phyloP scores from a whole-genome alignment of 805 yeast genomes.

The Wickerhamomyces chambardii region DNA sequence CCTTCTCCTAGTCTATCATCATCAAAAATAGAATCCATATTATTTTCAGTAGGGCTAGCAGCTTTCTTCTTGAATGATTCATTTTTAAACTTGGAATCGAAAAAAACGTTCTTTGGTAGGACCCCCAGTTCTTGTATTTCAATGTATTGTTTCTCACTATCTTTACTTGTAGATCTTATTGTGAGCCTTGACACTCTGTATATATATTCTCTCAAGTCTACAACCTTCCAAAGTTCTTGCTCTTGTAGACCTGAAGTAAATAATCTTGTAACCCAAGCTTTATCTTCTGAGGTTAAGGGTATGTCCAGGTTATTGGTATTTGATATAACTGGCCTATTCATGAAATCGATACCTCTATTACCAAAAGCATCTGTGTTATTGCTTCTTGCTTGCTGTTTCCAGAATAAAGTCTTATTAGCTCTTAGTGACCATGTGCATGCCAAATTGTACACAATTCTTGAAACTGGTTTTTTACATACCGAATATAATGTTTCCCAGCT shows the following conservation, averaged over 20 bases:
- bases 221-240: slow-evolving; percentile 76
- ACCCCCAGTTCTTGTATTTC: slow-evolving; percentile 25
- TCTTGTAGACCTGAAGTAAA: slow-evolving; percentile 66
- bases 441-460: slow-evolving; percentile 54
- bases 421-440: slow-evolving; percentile 65
- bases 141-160: slow-evolving; percentile 6
- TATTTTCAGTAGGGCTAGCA: slow-evolving; percentile 20
- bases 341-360: slow-evolving; percentile 25
- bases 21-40: background rate
- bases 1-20: background rate
- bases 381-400: slow-evolving; percentile 50
- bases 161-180: slow-evolving; percentile 20
- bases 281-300: slow-evolving; percentile 57
- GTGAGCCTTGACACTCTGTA: slow-evolving; percentile 40
- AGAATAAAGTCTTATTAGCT: slow-evolving; percentile 63
- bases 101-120: slow-evolving; percentile 42
- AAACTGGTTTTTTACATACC: slow-evolving; percentile 57
- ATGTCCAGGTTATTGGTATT: slow-evolving; percentile 34
- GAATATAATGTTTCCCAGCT: slow-evolving; percentile 58
- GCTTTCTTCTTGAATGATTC: background rate
- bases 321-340: slow-evolving; percentile 19
- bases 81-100: slow-evolving; percentile 25
- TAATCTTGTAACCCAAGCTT: slow-evolving; percentile 64
- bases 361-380: slow-evolving; percentile 35
- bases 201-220: slow-evolving; percentile 60